A percentile compares a stretch with the other conserved stretches of the same genome.
Evolutionary conservation across 495 filamentous ascomycete genomes (phyloP).

Genomic region (Thermothielavioides terrestris): DNA sequence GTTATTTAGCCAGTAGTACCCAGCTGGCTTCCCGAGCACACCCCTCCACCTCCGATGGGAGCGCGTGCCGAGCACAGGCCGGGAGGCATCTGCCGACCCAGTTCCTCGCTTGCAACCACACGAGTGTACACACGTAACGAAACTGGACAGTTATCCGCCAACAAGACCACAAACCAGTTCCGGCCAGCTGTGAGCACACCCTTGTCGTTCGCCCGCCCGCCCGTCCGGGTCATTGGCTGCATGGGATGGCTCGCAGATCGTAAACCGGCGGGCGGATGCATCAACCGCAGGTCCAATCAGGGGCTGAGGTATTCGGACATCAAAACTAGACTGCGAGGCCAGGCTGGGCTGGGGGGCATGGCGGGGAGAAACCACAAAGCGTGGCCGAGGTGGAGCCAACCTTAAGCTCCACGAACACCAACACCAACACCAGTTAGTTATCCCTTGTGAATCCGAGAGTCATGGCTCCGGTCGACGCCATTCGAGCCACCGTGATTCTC

Average conservation of each 20-base stretch:
- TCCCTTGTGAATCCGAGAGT: too few relatives aligned
- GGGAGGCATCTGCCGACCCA: slow-evolving; percentile 8
- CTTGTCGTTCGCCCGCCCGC: not conserved
- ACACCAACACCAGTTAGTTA: too few relatives aligned
- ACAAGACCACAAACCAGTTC: not conserved
- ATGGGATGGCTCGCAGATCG: not conserved
- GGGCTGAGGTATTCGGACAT: not conserved
- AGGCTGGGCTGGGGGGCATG: not conserved
- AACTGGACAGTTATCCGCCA: too few relatives aligned
- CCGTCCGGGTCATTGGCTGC: not conserved
- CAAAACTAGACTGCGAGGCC: slow-evolving; percentile 12
- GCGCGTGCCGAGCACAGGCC: not conserved
- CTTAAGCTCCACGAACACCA: not conserved
- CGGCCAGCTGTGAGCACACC: not conserved
- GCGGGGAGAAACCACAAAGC: not conserved
- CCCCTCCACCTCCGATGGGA: not conserved
- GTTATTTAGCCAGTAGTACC: not conserved
- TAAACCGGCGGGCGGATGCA: not conserved
- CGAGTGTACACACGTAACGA: too few relatives aligned
- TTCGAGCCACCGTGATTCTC: too few relatives aligned
- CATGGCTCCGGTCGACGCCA: too few relatives aligned
- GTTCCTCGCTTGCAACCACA: not conserved
- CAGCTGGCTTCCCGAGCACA: not conserved
- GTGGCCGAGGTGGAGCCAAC: not conserved
- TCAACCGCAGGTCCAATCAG: not conserved